Conservation (phyloP, 768 basidiomycete genomes). For the Auriculariales sp. region DNA sequence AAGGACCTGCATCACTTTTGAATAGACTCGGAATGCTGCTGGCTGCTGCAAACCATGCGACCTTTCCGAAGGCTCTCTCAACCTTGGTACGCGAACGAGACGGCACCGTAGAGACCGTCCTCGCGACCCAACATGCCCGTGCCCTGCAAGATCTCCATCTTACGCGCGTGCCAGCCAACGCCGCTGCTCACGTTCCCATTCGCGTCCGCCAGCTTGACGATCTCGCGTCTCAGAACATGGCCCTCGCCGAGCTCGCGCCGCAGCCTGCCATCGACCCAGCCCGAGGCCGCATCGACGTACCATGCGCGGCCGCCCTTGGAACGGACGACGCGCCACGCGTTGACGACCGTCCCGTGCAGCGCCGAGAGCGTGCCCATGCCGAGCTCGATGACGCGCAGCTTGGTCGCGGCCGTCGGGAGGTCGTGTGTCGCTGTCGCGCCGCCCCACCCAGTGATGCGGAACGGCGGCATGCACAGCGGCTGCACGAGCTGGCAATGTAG, state of each 20-base stretch:
- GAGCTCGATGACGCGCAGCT: conserved; percentile 78
- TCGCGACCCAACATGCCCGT: conserved; percentile 84
- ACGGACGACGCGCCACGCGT: conserved; percentile 76
- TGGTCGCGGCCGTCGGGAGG: conserved; percentile 40
- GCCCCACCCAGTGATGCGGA: conserved; percentile 35
- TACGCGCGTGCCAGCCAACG: conserved; percentile 90
- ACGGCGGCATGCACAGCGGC: conserved; percentile 68
- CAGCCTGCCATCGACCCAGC: conserved; percentile 44
- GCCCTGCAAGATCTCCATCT: conserved; percentile 92
- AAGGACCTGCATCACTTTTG: too few species aligned
- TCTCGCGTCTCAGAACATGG: conserved; percentile 57
- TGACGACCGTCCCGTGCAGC: conserved; percentile 57
- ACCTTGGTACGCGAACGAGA: conserved; percentile 89
- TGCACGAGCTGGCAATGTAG: conserved; percentile 68
- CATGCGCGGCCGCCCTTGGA: conserved; percentile 91
- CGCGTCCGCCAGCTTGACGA: conserved; percentile 59
- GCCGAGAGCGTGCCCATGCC: conserved; percentile 53
- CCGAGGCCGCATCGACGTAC: conserved; percentile 83
- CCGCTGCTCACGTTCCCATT: conserved; percentile 85
- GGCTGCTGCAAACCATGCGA: too few species aligned
- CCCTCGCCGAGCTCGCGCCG: conserved; percentile 39
- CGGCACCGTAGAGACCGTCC: conserved; percentile 87
- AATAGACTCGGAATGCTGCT: too few species aligned
- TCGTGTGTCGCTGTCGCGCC: conserved; percentile 15
- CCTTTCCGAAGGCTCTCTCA: too few species aligned